phyloP scores from a whole-genome alignment of 2,329 filamentous ascomycete species.

The Talaromyces sp. region DNA sequence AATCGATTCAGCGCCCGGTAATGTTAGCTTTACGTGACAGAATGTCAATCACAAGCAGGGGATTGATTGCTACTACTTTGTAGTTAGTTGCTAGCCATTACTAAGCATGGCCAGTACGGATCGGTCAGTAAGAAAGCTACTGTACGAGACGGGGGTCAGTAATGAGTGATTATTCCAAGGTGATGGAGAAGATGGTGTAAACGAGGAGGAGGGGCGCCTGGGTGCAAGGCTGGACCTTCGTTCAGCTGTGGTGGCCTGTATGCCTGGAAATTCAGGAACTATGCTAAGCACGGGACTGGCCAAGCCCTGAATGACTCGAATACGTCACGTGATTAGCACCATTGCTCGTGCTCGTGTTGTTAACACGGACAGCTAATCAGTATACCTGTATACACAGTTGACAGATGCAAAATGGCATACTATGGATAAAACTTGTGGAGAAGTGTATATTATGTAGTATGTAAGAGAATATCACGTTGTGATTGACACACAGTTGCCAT shows the following conservation, averaged over 20 bases:
- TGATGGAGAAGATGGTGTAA: not conserved
- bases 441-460: not conserved
- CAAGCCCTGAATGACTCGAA: not conserved
- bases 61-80: too few species aligned
- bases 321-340: not conserved
- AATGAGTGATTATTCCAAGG: not conserved
- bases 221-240: not conserved
- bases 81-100: not conserved
- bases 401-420: not conserved
- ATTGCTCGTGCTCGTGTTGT: not conserved
- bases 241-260: not conserved
- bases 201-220: not conserved
- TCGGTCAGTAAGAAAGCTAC: slow-evolving; percentile 2
- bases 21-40: slow-evolving; percentile 1
- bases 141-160: not conserved
- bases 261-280: not conserved
- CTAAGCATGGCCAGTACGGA: not conserved
- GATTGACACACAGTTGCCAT: not conserved
- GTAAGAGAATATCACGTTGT: not conserved
- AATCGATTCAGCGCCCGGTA: not conserved
- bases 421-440: not conserved
- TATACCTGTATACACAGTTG: not conserved
- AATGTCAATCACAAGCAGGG: slow-evolving; percentile 6
- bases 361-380: not conserved
- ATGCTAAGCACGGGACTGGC: not conserved